These are phyloP conservation scores for Oxyria digyna DNA, from an alignment of 148 eudicot genomes.

Conservation along the genomic window DNA sequence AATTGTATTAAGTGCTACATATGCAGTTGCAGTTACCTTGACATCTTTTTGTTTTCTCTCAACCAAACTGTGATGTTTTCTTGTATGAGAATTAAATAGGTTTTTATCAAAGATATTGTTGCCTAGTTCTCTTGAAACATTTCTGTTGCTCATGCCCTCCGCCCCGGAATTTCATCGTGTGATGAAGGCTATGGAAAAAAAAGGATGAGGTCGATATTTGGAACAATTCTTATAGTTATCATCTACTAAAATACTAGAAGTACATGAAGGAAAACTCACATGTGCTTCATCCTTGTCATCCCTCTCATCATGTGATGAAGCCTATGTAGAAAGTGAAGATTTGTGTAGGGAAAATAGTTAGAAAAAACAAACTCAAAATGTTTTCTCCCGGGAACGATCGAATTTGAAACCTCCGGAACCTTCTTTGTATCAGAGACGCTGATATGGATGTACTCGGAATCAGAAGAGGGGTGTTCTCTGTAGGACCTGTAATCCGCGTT, in stretches of 20 bases:
- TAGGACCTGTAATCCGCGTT: too few species aligned
- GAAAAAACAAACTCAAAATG: too few species aligned
- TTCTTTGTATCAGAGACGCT: too few species aligned
- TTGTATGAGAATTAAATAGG: not conserved
- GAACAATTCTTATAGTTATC: not conserved
- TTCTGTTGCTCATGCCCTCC: not conserved
- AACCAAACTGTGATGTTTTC: conserved; percentile 27
- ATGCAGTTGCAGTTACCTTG: conserved; percentile 29
- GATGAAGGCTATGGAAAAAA: conserved; percentile 2
- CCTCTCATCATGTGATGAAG: not conserved
- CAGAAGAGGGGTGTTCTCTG: too few species aligned
- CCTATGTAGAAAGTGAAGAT: too few species aligned
- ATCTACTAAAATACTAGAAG: not conserved
- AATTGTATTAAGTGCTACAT: not conserved
- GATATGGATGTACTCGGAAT: too few species aligned
- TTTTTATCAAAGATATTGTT: not conserved
- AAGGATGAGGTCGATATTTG: not conserved
- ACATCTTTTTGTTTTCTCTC: conserved; percentile 40
- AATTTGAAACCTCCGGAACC: too few species aligned
- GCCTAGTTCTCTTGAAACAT: conserved; percentile 7
- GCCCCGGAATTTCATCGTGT: not conserved
- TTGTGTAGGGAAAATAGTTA: too few species aligned
- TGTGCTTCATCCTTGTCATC: conserved; percentile 1
- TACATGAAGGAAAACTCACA: not conserved
- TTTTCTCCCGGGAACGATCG: too few species aligned